A percentile compares a stretch with the other conserved stretches of the same genome.
These are phyloP conservation scores for Penicillium sp. DNA, from an alignment of 2,329 filamentous ascomycete genomes.

Conservation along the genomic window DNA sequence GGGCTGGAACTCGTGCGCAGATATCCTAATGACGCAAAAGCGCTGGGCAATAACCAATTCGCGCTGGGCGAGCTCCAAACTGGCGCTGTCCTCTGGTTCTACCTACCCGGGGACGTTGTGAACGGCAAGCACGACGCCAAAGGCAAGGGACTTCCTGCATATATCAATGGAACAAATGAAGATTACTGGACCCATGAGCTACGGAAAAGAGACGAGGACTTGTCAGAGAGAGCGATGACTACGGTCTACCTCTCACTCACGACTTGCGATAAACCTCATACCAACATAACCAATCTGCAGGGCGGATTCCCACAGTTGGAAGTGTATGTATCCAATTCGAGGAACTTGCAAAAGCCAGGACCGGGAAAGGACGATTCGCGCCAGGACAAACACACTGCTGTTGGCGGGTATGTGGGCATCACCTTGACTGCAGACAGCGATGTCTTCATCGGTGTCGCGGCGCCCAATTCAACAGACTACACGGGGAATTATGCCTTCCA, in stretches of 20 bases:
- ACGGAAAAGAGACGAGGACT: constrained; percentile 17
- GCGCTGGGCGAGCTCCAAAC: constrained; percentile 59
- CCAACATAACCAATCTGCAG: constrained; percentile 47
- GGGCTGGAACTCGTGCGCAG: constrained; percentile 56
- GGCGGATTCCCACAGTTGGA: constrained; percentile 67
- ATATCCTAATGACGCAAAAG: constrained; percentile 49
- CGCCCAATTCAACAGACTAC: constrained; percentile 64
- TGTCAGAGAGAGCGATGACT: constrained; percentile 42
- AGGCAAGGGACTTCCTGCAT: constrained; percentile 35
- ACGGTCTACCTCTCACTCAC: constrained; percentile 80
- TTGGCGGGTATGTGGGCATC: constrained; percentile 68
- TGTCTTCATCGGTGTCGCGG: constrained; percentile 74
- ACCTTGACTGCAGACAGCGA: constrained; percentile 62
- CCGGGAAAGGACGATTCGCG: constrained; percentile 51
- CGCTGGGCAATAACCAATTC: constrained; percentile 65
- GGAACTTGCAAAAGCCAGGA: constrained; percentile 64
- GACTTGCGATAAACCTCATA: constrained; percentile 73
- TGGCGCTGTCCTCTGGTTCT: constrained; percentile 63
- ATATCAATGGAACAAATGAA: constrained; percentile 26
- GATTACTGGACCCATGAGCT: constrained; percentile 12
- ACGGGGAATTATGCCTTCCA: constrained; percentile 73
- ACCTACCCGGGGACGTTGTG: constrained; percentile 59
- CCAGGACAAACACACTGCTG: constrained; percentile 53
- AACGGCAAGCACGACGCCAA: constrained; percentile 44
- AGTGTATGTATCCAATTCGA: constrained; percentile 70